Conservation (phyloP, 345 rosid genomes). For the Hirschfeldia incana region DNA sequence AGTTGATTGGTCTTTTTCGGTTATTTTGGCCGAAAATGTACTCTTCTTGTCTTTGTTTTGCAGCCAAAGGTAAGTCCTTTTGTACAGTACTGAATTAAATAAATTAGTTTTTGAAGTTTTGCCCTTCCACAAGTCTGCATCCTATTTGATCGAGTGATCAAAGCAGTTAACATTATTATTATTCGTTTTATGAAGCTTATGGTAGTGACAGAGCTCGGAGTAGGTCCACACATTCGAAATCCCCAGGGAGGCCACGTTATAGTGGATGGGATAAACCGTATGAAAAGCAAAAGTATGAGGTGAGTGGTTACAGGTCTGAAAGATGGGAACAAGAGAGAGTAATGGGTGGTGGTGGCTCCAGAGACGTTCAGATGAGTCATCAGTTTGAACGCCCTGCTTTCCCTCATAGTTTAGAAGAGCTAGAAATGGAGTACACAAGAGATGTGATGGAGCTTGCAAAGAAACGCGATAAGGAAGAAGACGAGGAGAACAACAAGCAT, state of each 20-base stretch:
- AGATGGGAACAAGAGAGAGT: constrained; percentile 75
- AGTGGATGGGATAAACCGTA: constrained; percentile 71
- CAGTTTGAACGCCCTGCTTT: constrained; percentile 67
- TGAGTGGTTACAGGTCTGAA: constrained; percentile 64
- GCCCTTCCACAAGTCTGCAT: constrained; percentile 46
- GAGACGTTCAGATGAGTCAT: constrained; percentile 61
- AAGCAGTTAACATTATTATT: constrained; percentile 75
- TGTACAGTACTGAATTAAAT: constrained; percentile 66
- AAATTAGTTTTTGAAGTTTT: constrained; percentile 56
- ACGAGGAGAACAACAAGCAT: constrained; percentile 90
- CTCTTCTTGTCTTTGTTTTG: constrained; percentile 55
- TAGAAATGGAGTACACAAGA: constrained; percentile 78
- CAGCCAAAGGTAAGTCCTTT: constrained; percentile 98
- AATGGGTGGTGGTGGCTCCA: constrained; percentile 35
- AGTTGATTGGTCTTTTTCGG: constrained; percentile 36
- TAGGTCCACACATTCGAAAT: constrained; percentile 84
- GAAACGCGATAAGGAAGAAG: constrained; percentile 88
- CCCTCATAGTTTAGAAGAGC: constrained; percentile 72
- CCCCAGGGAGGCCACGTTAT: constrained; percentile 71
- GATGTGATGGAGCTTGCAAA: constrained; percentile 75
- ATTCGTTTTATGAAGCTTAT: constrained; percentile 97
- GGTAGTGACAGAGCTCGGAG: constrained; percentile 94
- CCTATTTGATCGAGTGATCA: constrained; percentile 57
- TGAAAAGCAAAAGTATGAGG: constrained; percentile 64
- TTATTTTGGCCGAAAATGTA: constrained; percentile 30